Evolutionary conservation across 176 grass and related monocot species (phyloP).

Genomic region (Paspalum vaginatum): DNA sequence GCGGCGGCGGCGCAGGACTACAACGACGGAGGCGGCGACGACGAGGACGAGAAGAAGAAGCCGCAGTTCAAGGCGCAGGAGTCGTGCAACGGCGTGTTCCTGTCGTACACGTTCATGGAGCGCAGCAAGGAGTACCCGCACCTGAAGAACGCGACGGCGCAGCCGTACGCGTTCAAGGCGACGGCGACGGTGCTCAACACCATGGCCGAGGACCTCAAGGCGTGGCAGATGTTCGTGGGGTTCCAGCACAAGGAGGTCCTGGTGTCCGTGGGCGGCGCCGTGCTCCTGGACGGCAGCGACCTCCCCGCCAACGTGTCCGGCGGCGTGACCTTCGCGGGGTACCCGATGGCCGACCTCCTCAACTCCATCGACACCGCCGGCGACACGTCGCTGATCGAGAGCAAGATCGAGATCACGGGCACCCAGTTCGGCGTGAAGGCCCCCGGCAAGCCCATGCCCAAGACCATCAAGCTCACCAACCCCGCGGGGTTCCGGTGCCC

Average conservation of each 20-base stretch:
- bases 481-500: constrained; percentile 77
- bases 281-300: constrained; percentile 64
- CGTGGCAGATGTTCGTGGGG: constrained; percentile 88
- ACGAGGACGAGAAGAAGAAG: constrained; percentile 30
- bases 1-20: constrained; percentile 58
- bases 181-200: constrained; percentile 70
- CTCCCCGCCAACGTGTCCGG: constrained; percentile 70
- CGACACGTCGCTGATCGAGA: constrained; percentile 69
- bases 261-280: constrained; percentile 63
- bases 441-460: constrained; percentile 77
- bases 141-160: constrained; percentile 87
- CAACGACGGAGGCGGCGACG: neutral
- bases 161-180: constrained; percentile 88
- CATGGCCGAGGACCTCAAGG: constrained; percentile 70
- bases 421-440: constrained; percentile 90
- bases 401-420: constrained; percentile 68
- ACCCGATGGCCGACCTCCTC: constrained; percentile 72
- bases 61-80: constrained; percentile 61
- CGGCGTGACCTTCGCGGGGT: constrained; percentile 63
- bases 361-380: constrained; percentile 93
- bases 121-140: constrained; percentile 81
- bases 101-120: constrained; percentile 83
- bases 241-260: constrained; percentile 91
- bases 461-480: constrained; percentile 74
- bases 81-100: constrained; percentile 82